Conservation (phyloP, 805 yeast genomes). For the Priceomyces melissophilus region DNA sequence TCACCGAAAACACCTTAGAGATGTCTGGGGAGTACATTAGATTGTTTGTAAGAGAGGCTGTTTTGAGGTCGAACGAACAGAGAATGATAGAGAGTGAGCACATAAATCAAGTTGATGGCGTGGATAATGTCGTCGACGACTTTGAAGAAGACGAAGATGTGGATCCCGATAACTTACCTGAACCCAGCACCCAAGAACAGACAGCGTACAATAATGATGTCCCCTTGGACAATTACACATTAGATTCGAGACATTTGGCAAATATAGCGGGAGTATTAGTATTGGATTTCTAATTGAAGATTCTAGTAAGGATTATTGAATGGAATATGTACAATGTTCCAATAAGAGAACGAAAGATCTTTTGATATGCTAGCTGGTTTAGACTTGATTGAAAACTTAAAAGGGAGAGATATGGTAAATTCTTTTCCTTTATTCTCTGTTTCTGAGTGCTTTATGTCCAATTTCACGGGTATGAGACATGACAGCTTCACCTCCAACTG, state of each 20-base stretch:
- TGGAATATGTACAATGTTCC: too few species aligned
- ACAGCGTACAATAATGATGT: conserved; percentile 10
- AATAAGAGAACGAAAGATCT: too few species aligned
- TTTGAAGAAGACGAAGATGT: conserved; percentile 15
- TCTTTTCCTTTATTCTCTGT: too few species aligned
- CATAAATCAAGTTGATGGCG: conserved; percentile 27
- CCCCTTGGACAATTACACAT: conserved; percentile 22
- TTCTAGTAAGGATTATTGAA: too few species aligned
- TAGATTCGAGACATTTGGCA: conserved; percentile 54
- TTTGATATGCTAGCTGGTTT: too few species aligned
- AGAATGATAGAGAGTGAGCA: conserved; percentile 30
- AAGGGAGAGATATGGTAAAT: too few species aligned
- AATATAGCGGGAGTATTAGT: conserved; percentile 55
- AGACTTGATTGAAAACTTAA: too few species aligned
- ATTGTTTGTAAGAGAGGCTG: conserved; percentile 58
- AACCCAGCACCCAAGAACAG: conserved; percentile 17
- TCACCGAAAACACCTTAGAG: conserved; percentile 47
- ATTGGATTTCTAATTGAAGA: conserved; percentile 51
- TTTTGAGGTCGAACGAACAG: conserved; percentile 54
- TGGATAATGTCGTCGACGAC: conserved; percentile 23
- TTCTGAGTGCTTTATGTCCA: too few species aligned
- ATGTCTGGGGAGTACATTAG: conserved; percentile 52
- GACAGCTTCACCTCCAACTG: too few species aligned
- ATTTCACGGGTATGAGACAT: too few species aligned
- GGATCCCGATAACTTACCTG: conserved; percentile 13